phyloP scores from a whole-genome alignment of 2,329 filamentous ascomycete species.

The Coleophoma eucalyptorum region DNA sequence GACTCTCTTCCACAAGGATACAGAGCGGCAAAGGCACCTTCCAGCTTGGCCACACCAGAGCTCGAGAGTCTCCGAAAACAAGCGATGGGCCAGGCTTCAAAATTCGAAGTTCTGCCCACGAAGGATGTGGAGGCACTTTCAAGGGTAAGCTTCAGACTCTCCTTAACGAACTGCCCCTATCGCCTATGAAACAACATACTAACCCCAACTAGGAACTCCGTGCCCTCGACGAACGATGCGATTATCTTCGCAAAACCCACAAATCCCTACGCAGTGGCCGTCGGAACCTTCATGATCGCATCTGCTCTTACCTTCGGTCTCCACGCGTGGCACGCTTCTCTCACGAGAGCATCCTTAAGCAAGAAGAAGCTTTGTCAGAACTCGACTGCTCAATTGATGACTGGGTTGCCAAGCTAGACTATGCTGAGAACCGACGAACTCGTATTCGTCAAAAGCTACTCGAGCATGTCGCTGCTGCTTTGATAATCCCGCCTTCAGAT shows the following conservation, averaged over 20 bases:
- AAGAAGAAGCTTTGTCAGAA: slow-evolving; percentile 75
- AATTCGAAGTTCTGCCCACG: slow-evolving; percentile 60
- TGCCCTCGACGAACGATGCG: slow-evolving; percentile 71
- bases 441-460: slow-evolving; percentile 75
- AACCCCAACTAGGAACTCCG: slow-evolving; percentile 57
- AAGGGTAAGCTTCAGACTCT: slow-evolving; percentile 40
- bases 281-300: slow-evolving; percentile 71
- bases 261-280: slow-evolving; percentile 71
- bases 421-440: slow-evolving; percentile 72
- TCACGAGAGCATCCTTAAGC: slow-evolving; percentile 70
- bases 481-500: slow-evolving; percentile 37
- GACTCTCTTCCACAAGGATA: slow-evolving; percentile 58
- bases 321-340: slow-evolving; percentile 69
- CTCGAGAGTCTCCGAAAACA: slow-evolving; percentile 51
- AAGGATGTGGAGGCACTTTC: slow-evolving; percentile 64
- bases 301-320: slow-evolving; percentile 73
- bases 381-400: slow-evolving; percentile 76
- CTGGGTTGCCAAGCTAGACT: slow-evolving; percentile 76
- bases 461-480: slow-evolving; percentile 74
- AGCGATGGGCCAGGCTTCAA: slow-evolving; percentile 56
- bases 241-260: slow-evolving; percentile 75
- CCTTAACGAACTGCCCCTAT: background rate
- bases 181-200: background rate
- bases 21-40: slow-evolving; percentile 46
- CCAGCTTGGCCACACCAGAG: slow-evolving; percentile 44